Conservation (phyloP, 257 asterid genomes). For the Sherardia arvensis region DNA sequence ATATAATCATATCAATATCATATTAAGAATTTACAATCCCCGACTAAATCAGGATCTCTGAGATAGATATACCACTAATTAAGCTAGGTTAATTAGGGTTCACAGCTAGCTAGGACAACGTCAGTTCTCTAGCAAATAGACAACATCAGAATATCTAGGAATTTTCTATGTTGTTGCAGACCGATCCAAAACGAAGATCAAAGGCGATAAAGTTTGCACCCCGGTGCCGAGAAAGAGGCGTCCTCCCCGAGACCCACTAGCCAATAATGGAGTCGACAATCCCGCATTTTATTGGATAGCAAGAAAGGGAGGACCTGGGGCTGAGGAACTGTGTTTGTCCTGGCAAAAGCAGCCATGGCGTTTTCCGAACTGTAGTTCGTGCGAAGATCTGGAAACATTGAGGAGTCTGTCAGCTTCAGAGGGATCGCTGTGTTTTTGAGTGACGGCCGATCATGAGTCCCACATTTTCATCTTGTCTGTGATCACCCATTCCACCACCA, state of each 20-base stretch:
- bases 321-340: conserved; percentile 14
- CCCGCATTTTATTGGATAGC: conserved; percentile 16
- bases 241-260: conserved; percentile 21
- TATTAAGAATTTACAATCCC: too few relatives aligned
- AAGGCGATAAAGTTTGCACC: conserved; percentile 33
- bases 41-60: too few relatives aligned
- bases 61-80: too few relatives aligned
- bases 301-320: conserved; percentile 1
- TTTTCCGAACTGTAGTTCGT: neutral
- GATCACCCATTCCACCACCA: conserved; percentile 30
- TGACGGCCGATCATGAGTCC: conserved; percentile 20
- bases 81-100: too few relatives aligned
- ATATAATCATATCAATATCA: too few relatives aligned
- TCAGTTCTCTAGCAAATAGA: too few relatives aligned
- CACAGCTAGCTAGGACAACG: too few relatives aligned
- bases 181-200: conserved; percentile 26
- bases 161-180: neutral
- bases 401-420: conserved; percentile 20
- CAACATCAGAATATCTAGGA: neutral
- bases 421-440: conserved; percentile 12
- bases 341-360: conserved; percentile 1
- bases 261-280: conserved; percentile 14
- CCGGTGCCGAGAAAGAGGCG: conserved; percentile 20
- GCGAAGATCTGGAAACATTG: conserved; percentile 11
- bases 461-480: conserved; percentile 18